These are phyloP conservation scores for Xylariaceae sp. DNA, from an alignment of 2,329 filamentous ascomycete genomes.

Conservation along the genomic window DNA sequence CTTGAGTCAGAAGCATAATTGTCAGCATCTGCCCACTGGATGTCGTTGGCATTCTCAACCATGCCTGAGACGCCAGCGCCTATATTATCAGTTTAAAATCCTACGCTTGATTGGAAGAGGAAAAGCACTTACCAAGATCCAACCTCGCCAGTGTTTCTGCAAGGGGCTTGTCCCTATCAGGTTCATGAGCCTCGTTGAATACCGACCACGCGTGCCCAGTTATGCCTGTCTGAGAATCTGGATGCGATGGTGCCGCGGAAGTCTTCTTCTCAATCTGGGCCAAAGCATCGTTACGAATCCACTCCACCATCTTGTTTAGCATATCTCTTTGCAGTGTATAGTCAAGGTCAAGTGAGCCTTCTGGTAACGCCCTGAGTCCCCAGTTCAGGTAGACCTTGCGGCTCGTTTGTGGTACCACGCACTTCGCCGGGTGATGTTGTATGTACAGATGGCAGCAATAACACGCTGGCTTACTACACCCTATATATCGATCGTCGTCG, in stretches of 20 bases:
- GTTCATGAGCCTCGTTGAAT: background rate
- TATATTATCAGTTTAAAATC: background rate
- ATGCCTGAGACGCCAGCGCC: background rate
- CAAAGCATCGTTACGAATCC: constrained; percentile 34
- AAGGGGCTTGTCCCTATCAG: background rate
- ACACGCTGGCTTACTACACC: constrained; percentile 58
- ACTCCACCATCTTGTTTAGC: constrained; percentile 33
- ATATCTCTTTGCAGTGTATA: constrained; percentile 32
- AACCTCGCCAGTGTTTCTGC: background rate
- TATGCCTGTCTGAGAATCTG: constrained; percentile 36
- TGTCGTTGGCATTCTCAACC: constrained; percentile 8
- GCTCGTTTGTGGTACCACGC: constrained; percentile 44
- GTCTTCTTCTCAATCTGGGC: constrained; percentile 31
- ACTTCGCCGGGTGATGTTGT: constrained; percentile 44
- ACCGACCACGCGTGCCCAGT: constrained; percentile 15
- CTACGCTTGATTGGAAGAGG: background rate
- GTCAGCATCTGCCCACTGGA: background rate
- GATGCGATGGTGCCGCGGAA: constrained; percentile 20
- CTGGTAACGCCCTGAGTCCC: constrained; percentile 39
- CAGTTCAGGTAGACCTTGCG: constrained; percentile 50
- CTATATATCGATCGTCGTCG: constrained; percentile 51
- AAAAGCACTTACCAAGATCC: constrained; percentile 10
- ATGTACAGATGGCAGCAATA: constrained; percentile 56
- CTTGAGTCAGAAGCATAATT: constrained; percentile 1
- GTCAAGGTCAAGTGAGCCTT: constrained; percentile 13